phyloP scores from a whole-genome alignment of 2,329 filamentous ascomycete species.

The Colletotrichum sp. region DNA sequence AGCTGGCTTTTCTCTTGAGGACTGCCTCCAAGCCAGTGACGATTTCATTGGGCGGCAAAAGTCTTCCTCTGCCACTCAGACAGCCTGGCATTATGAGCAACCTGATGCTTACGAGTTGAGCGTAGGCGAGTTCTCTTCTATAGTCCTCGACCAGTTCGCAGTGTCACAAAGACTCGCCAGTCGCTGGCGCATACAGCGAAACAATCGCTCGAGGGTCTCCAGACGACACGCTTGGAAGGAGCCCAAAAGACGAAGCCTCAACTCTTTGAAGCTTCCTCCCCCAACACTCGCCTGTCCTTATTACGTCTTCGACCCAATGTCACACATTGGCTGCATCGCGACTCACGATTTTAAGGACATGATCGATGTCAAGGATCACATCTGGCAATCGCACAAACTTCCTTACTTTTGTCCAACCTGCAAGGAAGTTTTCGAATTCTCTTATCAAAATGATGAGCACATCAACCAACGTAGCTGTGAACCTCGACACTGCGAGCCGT shows the following conservation, averaged over 20 bases:
- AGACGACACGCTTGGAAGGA: not conserved
- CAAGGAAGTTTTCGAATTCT: not conserved
- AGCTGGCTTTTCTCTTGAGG: not conserved
- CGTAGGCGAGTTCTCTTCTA: not conserved
- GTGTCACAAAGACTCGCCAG: not conserved
- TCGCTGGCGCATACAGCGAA: not conserved
- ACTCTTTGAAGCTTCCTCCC: not conserved
- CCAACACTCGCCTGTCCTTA: not conserved
- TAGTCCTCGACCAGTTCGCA: not conserved
- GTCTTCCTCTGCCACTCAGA: not conserved
- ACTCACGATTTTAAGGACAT: not conserved
- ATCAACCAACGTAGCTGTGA: constrained; percentile 8
- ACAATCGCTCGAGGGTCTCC: not conserved
- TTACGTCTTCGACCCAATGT: not conserved
- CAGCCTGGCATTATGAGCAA: not conserved
- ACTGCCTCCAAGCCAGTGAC: not conserved
- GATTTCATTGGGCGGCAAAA: not conserved
- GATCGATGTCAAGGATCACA: not conserved
- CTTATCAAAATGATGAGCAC: not conserved
- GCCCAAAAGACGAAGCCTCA: not conserved
- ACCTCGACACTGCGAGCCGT: not conserved
- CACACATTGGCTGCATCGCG: not conserved
- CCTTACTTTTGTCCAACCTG: not conserved
- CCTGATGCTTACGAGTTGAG: not conserved
- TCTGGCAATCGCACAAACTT: not conserved